A percentile compares a stretch with the other conserved stretches of the same genome.
Evolutionary conservation across 176 grass and related monocot genomes (phyloP).

Genomic region (Oryza rufipogon): DNA sequence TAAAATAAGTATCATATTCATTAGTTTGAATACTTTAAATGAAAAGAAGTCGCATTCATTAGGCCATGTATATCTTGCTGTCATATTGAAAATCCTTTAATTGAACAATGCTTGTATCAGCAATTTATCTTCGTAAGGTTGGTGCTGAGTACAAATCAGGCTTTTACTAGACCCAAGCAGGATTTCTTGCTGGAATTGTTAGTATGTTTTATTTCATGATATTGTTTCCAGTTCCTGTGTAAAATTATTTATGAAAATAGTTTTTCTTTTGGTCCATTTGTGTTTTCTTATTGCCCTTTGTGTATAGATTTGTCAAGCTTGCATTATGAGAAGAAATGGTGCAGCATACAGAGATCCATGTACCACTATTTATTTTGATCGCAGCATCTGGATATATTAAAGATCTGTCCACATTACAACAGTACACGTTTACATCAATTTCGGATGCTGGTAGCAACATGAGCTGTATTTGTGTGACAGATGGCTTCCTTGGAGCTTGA

Average conservation of each 20-base stretch:
- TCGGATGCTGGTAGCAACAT: neutral
- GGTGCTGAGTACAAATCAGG: neutral
- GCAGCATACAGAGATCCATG: neutral
- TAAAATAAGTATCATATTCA: neutral
- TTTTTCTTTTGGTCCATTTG: neutral
- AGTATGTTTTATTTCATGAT: neutral
- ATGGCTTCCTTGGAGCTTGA: neutral
- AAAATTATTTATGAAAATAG: neutral
- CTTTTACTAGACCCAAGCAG: neutral
- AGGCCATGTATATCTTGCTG: neutral
- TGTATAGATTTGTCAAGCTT: constrained; percentile 14
- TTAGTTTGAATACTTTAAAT: neutral
- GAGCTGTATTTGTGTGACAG: neutral
- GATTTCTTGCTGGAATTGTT: neutral
- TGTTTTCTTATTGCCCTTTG: constrained; percentile 3
- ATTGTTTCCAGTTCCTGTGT: neutral
- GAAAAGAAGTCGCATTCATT: neutral
- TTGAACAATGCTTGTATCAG: neutral
- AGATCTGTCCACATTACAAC: neutral
- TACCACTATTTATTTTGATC: neutral
- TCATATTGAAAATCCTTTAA: neutral
- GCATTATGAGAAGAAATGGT: neutral
- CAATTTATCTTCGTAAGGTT: constrained; percentile 9
- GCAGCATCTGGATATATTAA: neutral
- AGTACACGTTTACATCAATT: neutral